Evolutionary conservation across 2,329 filamentous ascomycete species (phyloP), one percentile per base, ranked within the genome.

Genomic region (Laburnicola sp.): DNA sequence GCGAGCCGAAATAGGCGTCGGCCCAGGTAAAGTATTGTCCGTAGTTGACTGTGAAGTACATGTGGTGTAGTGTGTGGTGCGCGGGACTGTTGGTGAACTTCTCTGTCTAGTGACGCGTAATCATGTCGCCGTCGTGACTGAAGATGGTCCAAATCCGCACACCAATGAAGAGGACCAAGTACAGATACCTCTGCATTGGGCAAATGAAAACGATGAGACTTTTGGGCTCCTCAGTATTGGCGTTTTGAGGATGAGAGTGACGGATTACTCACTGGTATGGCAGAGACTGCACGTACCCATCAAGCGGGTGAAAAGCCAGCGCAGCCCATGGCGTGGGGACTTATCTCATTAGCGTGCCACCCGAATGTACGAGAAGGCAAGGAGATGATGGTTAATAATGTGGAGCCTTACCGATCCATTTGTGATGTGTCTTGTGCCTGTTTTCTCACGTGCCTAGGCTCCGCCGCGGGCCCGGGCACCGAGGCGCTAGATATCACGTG

Each of bases 11-110:
- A 60, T 74, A 77, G 64, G 45, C 70, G 59, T 78, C 76, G 58
- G 74, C 75, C 75, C 75, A 78, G 53, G 76, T 78, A 55, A 78
- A 78, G 63, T 78, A 78, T 64, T 78, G 76, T 51, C 76, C 76
- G 63, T 78, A 78, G 66, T 78, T 78, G 73, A 75, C 73, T 53
- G 73, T 79, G 61, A 79, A 79, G 67, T 77, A 78, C 63, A 79
- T 75, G 67, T 79, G 76, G 62, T 79, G 76, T 28, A 78, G 68
- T 3, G 76, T 78, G 69, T 79, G 76, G 62, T 77, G 75, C 8
- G 77, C 76, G 5, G 77, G 75, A 55, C 75, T 76, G 71, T 79
- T 79, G 70, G 79, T 74, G 58, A 71, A 77, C 53, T 74, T 76
- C 51, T 78, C 76, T 16, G 74, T 67, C 74, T 75, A 77, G 58